These are phyloP conservation scores for Fraxinus quadrangulata DNA, from an alignment of 257 asterid species.

Conservation along the genomic window DNA sequence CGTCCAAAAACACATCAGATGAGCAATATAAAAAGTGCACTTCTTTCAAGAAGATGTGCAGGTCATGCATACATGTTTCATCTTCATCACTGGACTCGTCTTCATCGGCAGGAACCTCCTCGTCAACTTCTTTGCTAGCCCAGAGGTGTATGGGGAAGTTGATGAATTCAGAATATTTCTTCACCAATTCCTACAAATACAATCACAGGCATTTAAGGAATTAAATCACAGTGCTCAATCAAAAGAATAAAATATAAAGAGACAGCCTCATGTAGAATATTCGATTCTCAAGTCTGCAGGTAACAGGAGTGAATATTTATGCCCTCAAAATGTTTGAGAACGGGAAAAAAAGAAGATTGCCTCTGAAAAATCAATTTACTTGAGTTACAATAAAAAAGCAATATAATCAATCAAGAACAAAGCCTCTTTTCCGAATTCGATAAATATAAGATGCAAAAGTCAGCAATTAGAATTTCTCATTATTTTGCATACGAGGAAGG, in stretches of 20 bases:
- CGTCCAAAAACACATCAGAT: background rate
- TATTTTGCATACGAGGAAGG: background rate
- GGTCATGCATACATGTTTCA: constrained; percentile 52
- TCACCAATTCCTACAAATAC: constrained; percentile 70
- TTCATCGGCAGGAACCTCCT: constrained; percentile 88
- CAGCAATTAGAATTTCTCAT: background rate
- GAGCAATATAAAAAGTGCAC: constrained; percentile 1
- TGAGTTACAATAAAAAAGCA: background rate
- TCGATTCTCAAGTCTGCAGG: background rate
- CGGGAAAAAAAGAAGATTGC: background rate
- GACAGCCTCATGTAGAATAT: background rate
- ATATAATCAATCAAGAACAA: background rate
- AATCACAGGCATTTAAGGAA: constrained; percentile 1
- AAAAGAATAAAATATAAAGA: background rate
- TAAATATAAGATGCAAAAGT: background rate
- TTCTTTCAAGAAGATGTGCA: constrained; percentile 12
- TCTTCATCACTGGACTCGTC: constrained; percentile 75
- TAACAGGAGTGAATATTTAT: background rate
- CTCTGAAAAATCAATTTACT: background rate
- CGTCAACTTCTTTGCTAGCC: constrained; percentile 90
- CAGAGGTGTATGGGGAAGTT: constrained; percentile 88
- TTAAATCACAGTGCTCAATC: constrained; percentile 9
- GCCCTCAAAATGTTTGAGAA: background rate
- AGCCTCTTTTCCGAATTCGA: background rate
- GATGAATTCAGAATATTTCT: constrained; percentile 84